phyloP scores from a whole-genome alignment of 495 filamentous ascomycete species.

The Penicillium flavigenum region DNA sequence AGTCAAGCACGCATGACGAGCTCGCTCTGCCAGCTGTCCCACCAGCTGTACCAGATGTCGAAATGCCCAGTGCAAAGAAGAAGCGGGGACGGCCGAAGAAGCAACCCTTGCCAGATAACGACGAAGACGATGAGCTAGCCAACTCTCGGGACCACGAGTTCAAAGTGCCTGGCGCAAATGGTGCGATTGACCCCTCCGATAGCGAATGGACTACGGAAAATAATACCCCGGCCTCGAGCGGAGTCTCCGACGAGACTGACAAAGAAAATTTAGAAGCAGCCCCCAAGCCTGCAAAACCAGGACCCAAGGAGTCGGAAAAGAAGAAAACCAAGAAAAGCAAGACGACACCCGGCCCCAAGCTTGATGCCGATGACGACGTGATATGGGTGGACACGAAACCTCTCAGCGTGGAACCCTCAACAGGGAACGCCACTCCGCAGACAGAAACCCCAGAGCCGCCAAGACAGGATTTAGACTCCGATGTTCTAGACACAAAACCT shows the following conservation, averaged over 20 bases:
- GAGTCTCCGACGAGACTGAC: constrained; percentile 12
- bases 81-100: constrained; percentile 39
- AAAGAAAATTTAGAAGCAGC: constrained; percentile 4
- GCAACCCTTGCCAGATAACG: constrained; percentile 22
- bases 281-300: constrained; percentile 11
- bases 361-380: constrained; percentile 36
- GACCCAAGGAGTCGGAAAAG: constrained; percentile 34
- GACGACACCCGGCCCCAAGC: constrained; percentile 32
- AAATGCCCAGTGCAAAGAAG: constrained; percentile 32
- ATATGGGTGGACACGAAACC: constrained; percentile 42
- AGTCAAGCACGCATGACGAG: constrained; percentile 30
- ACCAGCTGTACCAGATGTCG: constrained; percentile 19
- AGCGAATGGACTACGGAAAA: constrained; percentile 6
- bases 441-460: neutral
- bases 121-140: constrained; percentile 38
- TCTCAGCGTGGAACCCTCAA: constrained; percentile 4
- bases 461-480: neutral
- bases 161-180: constrained; percentile 10
- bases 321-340: constrained; percentile 44
- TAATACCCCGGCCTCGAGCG: neutral
- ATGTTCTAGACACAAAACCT: neutral
- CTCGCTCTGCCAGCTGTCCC: constrained; percentile 24
- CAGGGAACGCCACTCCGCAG: neutral
- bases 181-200: constrained; percentile 8
- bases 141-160: constrained; percentile 12